Evolutionary conservation across 2,329 filamentous ascomycete genomes (phyloP).

Genomic region (Penicillium janthinellum): DNA sequence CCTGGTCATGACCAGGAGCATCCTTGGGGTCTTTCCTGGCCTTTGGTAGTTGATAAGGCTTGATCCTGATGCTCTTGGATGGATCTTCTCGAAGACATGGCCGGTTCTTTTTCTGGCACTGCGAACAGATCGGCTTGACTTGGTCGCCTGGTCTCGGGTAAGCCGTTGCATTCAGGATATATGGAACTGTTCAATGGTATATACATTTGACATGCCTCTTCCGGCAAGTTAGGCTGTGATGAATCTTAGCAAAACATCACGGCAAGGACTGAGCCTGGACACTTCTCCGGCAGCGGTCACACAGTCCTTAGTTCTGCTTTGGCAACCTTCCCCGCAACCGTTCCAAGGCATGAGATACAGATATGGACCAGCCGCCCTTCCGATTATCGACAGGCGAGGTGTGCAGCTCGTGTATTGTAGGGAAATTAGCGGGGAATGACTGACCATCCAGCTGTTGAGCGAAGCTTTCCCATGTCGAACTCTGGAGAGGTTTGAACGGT

Average conservation of each 20-base stretch:
- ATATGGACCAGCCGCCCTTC: not conserved
- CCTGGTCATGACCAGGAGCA: not conserved
- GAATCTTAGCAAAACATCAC: constrained; percentile 1
- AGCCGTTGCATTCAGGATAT: constrained; percentile 4
- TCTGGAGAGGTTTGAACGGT: not conserved
- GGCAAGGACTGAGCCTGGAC: not conserved
- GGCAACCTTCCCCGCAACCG: not conserved
- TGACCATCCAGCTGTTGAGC: constrained; percentile 10
- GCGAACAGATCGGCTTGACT: constrained; percentile 12
- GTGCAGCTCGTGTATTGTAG: not conserved
- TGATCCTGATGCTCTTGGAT: constrained; percentile 9
- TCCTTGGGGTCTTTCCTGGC: not conserved
- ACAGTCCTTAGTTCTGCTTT: not conserved
- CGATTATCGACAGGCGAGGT: not conserved
- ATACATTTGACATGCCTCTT: constrained; percentile 14
- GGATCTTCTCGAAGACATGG: constrained; percentile 11
- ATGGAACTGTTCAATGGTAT: not conserved
- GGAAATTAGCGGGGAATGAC: constrained; percentile 4
- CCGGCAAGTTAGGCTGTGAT: constrained; percentile 10
- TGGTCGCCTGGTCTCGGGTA: constrained; percentile 13
- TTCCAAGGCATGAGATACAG: not conserved
- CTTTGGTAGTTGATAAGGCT: constrained; percentile 7
- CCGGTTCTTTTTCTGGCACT: constrained; percentile 15
- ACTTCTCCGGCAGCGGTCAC: constrained; percentile 1
- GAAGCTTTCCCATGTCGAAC: constrained; percentile 11